Evolutionary conservation across 2,329 filamentous ascomycete genomes (phyloP).

Genomic region (Fusarium virguliforme): DNA sequence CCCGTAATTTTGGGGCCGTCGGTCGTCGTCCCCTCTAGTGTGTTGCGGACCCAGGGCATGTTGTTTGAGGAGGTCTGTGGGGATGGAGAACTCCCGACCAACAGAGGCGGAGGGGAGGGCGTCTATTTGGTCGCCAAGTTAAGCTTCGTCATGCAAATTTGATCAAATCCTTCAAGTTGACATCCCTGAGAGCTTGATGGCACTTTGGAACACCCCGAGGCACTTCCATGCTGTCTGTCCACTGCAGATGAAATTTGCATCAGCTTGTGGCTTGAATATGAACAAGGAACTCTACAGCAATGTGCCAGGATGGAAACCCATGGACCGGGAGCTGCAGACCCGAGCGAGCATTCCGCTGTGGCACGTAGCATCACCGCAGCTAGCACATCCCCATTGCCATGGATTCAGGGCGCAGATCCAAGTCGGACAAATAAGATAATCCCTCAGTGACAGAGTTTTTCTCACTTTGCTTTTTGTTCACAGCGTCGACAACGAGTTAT

Average conservation of each 20-base stretch:
- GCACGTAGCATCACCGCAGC: not conserved
- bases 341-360: not conserved
- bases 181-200: not conserved
- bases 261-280: not conserved
- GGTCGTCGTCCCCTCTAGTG: conserved; percentile 1
- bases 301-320: not conserved
- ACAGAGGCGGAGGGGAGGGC: not conserved
- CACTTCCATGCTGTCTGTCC: not conserved
- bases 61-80: not conserved
- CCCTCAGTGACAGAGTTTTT: not conserved
- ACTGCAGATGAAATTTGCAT: conserved; percentile 2
- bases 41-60: conserved; percentile 7
- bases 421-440: conserved; percentile 1
- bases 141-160: not conserved
- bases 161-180: not conserved
- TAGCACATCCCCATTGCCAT: not conserved
- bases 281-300: conserved; percentile 3
- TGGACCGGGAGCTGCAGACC: no score
- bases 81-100: not conserved
- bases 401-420: not conserved
- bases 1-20: conserved; percentile 7
- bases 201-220: not conserved
- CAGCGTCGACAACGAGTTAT: not conserved
- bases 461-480: conserved; percentile 1
- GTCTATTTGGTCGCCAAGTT: conserved; percentile 10